Conservation (phyloP, 139 green algal genomes). For the Closterium sp. region DNA sequence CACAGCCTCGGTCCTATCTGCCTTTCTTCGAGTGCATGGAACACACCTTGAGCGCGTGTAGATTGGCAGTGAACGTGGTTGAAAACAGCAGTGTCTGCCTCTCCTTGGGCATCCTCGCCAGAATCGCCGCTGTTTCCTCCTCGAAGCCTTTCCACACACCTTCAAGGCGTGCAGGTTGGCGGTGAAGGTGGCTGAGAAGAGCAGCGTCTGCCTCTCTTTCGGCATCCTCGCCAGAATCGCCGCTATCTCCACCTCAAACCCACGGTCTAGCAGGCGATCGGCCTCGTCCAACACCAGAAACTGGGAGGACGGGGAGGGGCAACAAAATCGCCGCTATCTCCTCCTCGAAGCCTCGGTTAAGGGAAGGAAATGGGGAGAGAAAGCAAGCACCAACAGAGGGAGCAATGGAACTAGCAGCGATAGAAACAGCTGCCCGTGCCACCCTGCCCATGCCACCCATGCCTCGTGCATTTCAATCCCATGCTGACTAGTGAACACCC, state of each 20-base stretch:
- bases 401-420: too few relatives aligned
- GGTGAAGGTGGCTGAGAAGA: constrained; percentile 93
- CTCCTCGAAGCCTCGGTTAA: neutral
- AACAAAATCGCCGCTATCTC: neutral
- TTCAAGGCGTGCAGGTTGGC: constrained; percentile 19
- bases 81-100: constrained; percentile 96
- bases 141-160: constrained; percentile 87
- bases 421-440: too few relatives aligned
- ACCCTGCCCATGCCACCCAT: too few relatives aligned
- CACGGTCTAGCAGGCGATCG: constrained; percentile 84
- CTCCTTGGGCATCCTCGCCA: constrained; percentile 66
- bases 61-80: constrained; percentile 65
- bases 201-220: constrained; percentile 80
- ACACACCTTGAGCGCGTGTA: neutral
- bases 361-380: too few relatives aligned
- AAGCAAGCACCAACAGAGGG: too few relatives aligned
- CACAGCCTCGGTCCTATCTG: too few relatives aligned
- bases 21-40: too few relatives aligned
- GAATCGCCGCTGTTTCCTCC: constrained; percentile 95
- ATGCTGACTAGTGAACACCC: too few relatives aligned
- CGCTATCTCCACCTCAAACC: constrained; percentile 74
- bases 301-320: neutral
- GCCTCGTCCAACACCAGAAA: constrained; percentile 95
- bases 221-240: constrained; percentile 50
- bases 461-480: too few relatives aligned